A percentile compares a stretch with the other conserved stretches of the same genome.
phyloP scores from a whole-genome alignment of 1,139 yeast species.

The Taiozyma sp. region DNA sequence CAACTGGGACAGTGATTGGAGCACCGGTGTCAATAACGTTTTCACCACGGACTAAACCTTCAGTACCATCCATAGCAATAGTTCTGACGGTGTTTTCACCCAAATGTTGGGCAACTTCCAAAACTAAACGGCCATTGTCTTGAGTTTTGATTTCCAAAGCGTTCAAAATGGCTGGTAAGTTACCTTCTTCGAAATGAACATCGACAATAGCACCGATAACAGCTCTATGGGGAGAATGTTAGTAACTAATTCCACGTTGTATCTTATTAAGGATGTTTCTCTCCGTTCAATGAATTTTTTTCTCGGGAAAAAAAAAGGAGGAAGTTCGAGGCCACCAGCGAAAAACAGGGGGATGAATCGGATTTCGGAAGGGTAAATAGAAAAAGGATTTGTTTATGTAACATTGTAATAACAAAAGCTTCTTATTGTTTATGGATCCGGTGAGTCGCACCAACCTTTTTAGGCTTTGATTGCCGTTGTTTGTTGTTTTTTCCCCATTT shows the following conservation, averaged over 20 bases:
- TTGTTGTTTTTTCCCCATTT: too few species aligned
- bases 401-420: too few species aligned
- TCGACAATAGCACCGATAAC: constrained; percentile 99
- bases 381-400: too few species aligned
- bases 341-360: not conserved
- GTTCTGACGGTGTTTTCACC: constrained; percentile 99
- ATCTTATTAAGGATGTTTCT: not conserved
- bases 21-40: constrained; percentile 91
- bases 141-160: constrained; percentile 82
- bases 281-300: not conserved
- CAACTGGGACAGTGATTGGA: constrained; percentile 98
- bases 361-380: not conserved
- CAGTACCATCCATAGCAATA: constrained; percentile 99
- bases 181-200: constrained; percentile 97
- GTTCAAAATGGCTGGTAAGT: constrained; percentile 94
- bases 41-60: constrained; percentile 99
- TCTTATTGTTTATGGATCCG: not conserved
- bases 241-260: not conserved
- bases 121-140: constrained; percentile 66
- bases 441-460: not conserved
- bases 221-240: constrained; percentile 49
- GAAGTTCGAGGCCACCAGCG: not conserved
- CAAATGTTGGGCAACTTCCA: constrained; percentile 98
- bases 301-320: constrained; percentile 1
- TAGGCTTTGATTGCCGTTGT: too few species aligned